Base-by-base conservation (phyloP, 306 rosid genomes). In the Cucurbita ficifolia region DNA sequence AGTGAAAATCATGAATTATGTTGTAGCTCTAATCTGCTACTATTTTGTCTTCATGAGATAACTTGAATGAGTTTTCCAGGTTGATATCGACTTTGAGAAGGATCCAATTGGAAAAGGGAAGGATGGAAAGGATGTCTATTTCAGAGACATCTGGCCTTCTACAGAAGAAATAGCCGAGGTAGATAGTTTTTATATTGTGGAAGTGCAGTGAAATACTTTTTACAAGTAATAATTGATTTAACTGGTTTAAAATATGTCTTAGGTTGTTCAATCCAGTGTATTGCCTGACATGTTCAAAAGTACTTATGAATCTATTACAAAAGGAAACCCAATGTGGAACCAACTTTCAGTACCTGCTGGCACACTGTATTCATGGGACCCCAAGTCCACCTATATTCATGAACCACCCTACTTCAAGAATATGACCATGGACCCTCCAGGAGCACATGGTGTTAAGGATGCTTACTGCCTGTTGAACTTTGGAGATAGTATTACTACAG, bases 401-500 rank as follows among this genome's bases (percentile, higher is more conserved):
- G 96, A 92, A 65, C 96, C 96, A 19, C 96, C 98, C 36, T 92
- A 92, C 87, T 92, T 92, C 82, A 92, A 90, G 85, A 75, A 76
- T 55, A 92, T 92, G 93, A 92, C 88, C 73, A 80, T 88, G 88
- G 87, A 88, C 76, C 90, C 98, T 67, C 96, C 94, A 9, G 94
- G 94, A 49, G 56, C 93, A 58, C 96, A 88, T 75, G 86, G 92
- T 43, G 96, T 93, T 58, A 93, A 86, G 83, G 96, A 90, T 78
- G 98, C 98, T 10, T 90, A 88, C 85, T 93, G 97, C 83, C 78
- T 93, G 64, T 76, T 93, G 78, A 90, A 86, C 67, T 90, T 88
- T 71, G 97, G 98, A 72, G 98, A 93, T 84, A 90, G 97, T 81
- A 90, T 90, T 51, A 90, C 97, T 43, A 94, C 98, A 16, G 97